A percentile compares a stretch with the other conserved stretches of the same genome.
Evolutionary conservation across 768 basidiomycete genomes (phyloP).

Genomic region (Sporobolomyces roseus): DNA sequence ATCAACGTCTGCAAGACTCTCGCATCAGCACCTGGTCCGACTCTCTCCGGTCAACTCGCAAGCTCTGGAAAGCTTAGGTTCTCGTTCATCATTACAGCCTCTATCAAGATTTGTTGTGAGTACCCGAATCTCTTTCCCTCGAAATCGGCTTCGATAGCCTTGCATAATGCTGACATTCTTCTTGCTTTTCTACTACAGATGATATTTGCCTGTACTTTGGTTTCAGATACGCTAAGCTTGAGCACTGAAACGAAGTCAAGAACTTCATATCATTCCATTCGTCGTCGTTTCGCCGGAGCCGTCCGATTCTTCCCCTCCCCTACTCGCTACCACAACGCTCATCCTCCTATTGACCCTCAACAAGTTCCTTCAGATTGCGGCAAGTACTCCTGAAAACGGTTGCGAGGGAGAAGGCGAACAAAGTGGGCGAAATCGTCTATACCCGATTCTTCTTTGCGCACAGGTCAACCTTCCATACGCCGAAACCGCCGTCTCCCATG

Average conservation of each 20-base stretch:
- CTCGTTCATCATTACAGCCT: constrained; percentile 24
- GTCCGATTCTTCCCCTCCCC: too few relatives aligned
- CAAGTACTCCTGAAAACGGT: too few relatives aligned
- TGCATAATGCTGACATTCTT: too few relatives aligned
- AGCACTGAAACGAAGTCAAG: background rate
- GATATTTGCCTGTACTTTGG: constrained; percentile 16
- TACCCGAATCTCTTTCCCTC: background rate
- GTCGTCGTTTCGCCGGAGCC: too few relatives aligned
- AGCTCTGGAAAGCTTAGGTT: constrained; percentile 10
- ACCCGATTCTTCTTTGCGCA: too few relatives aligned
- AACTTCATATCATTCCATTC: background rate
- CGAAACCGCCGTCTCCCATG: too few relatives aligned
- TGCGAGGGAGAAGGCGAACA: too few relatives aligned
- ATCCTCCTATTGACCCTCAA: too few relatives aligned
- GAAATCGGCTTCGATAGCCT: background rate
- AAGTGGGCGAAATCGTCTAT: too few relatives aligned
- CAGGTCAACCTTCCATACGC: too few relatives aligned
- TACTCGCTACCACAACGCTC: too few relatives aligned
- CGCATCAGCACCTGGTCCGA: constrained; percentile 30
- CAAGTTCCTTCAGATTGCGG: too few relatives aligned
- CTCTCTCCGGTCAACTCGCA: constrained; percentile 14
- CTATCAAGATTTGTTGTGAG: constrained; percentile 29
- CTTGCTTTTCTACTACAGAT: constrained; percentile 5
- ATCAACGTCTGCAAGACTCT: constrained; percentile 38
- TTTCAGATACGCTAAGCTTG: constrained; percentile 24